Conservation (phyloP, 1,284 basidiomycete species). For the Pholiota adiposa region DNA sequence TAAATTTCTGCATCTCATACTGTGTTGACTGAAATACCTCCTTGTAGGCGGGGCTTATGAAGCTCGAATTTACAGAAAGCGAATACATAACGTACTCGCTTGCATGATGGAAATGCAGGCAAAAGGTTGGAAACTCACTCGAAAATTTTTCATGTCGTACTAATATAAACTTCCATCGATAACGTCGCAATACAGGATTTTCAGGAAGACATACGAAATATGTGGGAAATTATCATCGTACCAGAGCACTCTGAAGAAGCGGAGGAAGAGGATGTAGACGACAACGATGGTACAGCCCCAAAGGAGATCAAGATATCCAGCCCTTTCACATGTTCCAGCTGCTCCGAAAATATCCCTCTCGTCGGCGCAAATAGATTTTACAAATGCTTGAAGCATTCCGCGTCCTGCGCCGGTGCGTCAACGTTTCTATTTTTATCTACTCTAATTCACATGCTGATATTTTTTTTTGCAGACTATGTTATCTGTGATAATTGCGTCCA, state of each 20-base stretch:
- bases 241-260: background rate
- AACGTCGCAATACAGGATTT: background rate
- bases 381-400: constrained; percentile 13
- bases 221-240: background rate
- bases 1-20: background rate
- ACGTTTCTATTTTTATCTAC: too few relatives aligned
- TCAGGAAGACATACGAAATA: background rate
- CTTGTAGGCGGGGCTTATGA: constrained; percentile 22
- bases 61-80: constrained; percentile 22
- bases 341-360: constrained; percentile 4
- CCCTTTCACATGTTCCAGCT: constrained; percentile 1
- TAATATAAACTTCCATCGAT: background rate
- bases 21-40: background rate
- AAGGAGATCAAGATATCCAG: background rate
- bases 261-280: background rate
- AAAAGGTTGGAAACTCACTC: constrained; percentile 12
- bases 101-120: constrained; percentile 17
- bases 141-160: background rate
- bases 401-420: too few relatives aligned
- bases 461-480: constrained; percentile 5
- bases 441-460: too few relatives aligned
- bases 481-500: constrained; percentile 7
- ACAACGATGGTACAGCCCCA: background rate
- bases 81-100: constrained; percentile 16
- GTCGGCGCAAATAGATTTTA: constrained; percentile 8